Evolutionary conservation across 129 eudicot genomes (phyloP), one percentile per base, ranked within the genome.

Genomic region (Kitagawia praeruptora): DNA sequence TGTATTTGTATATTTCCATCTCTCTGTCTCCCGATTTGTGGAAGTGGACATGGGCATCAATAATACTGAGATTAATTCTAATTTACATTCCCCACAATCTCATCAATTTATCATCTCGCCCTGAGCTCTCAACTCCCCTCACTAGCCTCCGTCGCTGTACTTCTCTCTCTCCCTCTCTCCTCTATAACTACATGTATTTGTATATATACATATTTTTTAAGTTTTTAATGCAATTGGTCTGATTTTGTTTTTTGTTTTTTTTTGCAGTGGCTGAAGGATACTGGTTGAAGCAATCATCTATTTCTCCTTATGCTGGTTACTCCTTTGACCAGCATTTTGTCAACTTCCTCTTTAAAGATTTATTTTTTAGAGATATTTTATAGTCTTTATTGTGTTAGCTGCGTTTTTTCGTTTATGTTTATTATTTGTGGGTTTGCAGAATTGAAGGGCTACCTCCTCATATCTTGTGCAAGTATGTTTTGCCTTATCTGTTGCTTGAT

Each of bases 301-400:
- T 95, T 81, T 95, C 98, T 40, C 98, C 98, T 8, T 95, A 95
- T 83, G 89, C 98, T 53, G 98, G 98, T 95, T 77, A 21, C 87
- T 80, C 56, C 56, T 28, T 42, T 44, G 0, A 40, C 75, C 31
- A 56, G 34, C 11, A 38, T 8, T 51, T 51, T 67, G 6, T 14
- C 9, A 4, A 6, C 8, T 69, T 5, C 2, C 0, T 67, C 3
- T 14, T 0, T 0, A 61, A 61, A 63, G 58, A 44, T 51, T n/a
- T 64, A 3, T 39, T 73, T 27, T 73, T 44, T 41, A 10, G 45
- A 21, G 54, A 41, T 11, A 44, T 1, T 41, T 73, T 15, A 23
- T 10, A 42, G 71, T 73, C 74, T 74, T 66, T 49, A 69, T 75
- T 70, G 49, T 23, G 41, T 80, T 78, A 44, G 25, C 48, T 66